Evolutionary conservation across 2,329 filamentous ascomycete species (phyloP).

Genomic region (Diaporthe ampelina): DNA sequence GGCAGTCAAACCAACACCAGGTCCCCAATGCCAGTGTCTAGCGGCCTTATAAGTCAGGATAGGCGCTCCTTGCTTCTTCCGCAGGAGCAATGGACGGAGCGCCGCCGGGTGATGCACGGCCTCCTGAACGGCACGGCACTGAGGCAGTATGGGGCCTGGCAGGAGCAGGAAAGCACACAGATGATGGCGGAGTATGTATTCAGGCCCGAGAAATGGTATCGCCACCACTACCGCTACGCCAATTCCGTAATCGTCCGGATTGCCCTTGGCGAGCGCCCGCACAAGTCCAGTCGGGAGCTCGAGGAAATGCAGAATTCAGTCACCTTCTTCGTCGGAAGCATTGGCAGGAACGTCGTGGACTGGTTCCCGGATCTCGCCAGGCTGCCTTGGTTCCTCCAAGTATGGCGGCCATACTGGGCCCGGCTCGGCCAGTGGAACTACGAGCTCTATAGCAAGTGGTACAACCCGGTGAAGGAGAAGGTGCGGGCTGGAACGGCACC

Average conservation of each 20-base stretch:
- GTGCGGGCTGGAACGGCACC: constrained; percentile 48
- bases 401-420: constrained; percentile 52
- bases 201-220: constrained; percentile 53
- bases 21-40: background rate
- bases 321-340: constrained; percentile 52
- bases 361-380: constrained; percentile 53
- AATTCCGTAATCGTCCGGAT: constrained; percentile 55
- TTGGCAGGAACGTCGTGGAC: constrained; percentile 53
- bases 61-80: constrained; percentile 51
- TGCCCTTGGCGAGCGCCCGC: constrained; percentile 50
- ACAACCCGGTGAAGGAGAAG: constrained; percentile 48
- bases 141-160: constrained; percentile 51
- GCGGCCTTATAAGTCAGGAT: constrained; percentile 31
- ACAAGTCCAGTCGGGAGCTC: constrained; percentile 51
- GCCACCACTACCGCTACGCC: constrained; percentile 57
- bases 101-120: constrained; percentile 55
- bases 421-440: constrained; percentile 51
- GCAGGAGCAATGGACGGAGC: constrained; percentile 52
- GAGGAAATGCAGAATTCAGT: constrained; percentile 55
- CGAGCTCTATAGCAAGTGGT: constrained; percentile 53
- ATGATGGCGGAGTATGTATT: constrained; percentile 53
- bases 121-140: constrained; percentile 53
- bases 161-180: constrained; percentile 54
- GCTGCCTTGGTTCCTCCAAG: constrained; percentile 49
- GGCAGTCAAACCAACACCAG: background rate